A percentile compares a stretch with the other conserved stretches of the same genome.
Conservation (phyloP, 2,329 filamentous ascomycete genomes). For the Phaeosphaeria sp. region DNA sequence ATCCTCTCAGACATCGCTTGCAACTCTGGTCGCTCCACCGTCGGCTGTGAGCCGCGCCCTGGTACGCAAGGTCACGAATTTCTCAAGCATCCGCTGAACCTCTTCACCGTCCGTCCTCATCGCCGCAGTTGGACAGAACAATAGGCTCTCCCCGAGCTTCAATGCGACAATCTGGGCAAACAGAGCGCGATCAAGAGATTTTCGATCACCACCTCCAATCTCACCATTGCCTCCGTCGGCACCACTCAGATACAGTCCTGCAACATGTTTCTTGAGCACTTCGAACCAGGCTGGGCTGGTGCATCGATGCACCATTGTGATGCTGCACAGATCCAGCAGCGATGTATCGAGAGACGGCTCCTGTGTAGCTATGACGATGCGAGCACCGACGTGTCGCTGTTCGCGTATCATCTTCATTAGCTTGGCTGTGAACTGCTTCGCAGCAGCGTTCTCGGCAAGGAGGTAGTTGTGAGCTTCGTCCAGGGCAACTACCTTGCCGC, state of each 20-base stretch:
- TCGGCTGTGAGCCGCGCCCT: neutral
- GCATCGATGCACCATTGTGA: constrained; percentile 6
- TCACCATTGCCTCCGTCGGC: neutral
- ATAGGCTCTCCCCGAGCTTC: neutral
- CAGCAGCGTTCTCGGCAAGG: constrained; percentile 57
- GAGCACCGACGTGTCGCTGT: constrained; percentile 70
- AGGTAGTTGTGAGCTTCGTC: constrained; percentile 83
- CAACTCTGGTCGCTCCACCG: neutral
- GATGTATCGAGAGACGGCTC: constrained; percentile 73
- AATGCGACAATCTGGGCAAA: neutral
- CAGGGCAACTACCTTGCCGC: constrained; percentile 65
- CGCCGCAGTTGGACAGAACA: neutral
- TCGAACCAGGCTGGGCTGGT: constrained; percentile 30
- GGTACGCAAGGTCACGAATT: neutral
- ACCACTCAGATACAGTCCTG: constrained; percentile 43
- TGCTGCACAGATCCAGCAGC: constrained; percentile 61
- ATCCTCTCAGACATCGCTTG: neutral
- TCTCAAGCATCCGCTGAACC: neutral
- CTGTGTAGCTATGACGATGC: constrained; percentile 75
- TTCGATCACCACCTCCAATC: neutral
- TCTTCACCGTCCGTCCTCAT: neutral
- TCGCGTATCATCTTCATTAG: constrained; percentile 69
- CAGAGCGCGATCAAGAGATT: neutral
- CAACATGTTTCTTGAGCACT: constrained; percentile 55
- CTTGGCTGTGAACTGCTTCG: constrained; percentile 60